A percentile compares a stretch with the other conserved stretches of the same genome.
phyloP scores from a whole-genome alignment of 1,284 basidiomycete species.

The Phellopilus nigrolimitatus region DNA sequence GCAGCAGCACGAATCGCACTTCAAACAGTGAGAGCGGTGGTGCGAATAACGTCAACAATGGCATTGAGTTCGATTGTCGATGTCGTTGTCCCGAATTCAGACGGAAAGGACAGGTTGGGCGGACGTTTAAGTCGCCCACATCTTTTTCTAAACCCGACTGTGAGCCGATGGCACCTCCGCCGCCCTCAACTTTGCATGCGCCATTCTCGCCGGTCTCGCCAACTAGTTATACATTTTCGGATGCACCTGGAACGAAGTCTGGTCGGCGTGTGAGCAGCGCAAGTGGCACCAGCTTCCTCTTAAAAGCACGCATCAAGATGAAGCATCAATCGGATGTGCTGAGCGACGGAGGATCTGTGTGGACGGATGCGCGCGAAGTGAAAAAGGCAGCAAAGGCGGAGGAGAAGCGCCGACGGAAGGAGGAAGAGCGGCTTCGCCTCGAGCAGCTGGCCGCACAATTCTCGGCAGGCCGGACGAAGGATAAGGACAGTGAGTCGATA shows the following conservation, averaged over 20 bases:
- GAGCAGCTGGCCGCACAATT: constrained; percentile 41
- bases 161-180: too few relatives aligned
- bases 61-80: background rate
- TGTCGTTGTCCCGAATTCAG: constrained; percentile 1
- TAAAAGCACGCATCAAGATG: constrained; percentile 3
- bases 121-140: too few relatives aligned
- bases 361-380: constrained; percentile 5
- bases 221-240: too few relatives aligned
- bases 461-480: constrained; percentile 32
- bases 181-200: too few relatives aligned
- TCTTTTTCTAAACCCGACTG: too few relatives aligned
- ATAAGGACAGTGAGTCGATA: constrained; percentile 23
- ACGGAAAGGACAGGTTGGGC: background rate
- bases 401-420: constrained; percentile 43
- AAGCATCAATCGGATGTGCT: background rate
- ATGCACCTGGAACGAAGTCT: background rate
- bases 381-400: constrained; percentile 36
- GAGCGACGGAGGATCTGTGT: background rate
- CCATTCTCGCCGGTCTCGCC: too few relatives aligned
- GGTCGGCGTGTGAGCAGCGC: background rate
- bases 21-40: background rate
- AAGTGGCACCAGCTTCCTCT: background rate
- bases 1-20: constrained; percentile 1
- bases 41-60: background rate
- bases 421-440: constrained; percentile 35